These are phyloP conservation scores for Plasmodium vinckei DNA, from an alignment of 169 alveolate genomes.

Conservation along the genomic window DNA sequence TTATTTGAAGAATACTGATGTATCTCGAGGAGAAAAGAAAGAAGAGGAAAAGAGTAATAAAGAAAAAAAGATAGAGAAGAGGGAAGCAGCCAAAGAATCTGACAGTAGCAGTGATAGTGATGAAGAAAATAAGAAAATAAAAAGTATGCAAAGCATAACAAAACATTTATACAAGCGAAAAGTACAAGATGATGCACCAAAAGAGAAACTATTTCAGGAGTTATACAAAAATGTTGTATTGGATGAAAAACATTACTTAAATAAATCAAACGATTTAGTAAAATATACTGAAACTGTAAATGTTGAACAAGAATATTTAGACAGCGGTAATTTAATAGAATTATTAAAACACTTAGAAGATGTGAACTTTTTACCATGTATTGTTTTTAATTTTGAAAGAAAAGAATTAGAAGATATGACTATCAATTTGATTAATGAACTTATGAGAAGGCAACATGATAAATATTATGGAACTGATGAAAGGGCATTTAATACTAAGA, in stretches of 20 bases:
- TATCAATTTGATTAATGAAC: conserved; percentile 79
- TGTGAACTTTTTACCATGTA: conserved; percentile 89
- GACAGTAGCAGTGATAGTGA: neutral
- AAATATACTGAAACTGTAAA: conserved; percentile 76
- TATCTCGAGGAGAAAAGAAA: conserved; percentile 9
- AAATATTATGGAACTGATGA: conserved; percentile 91
- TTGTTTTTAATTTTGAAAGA: conserved; percentile 90
- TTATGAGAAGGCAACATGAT: conserved; percentile 87
- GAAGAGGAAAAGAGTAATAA: neutral
- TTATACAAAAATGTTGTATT: conserved; percentile 49
- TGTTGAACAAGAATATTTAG: conserved; percentile 78
- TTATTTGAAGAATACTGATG: conserved; percentile 59
- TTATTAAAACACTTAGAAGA: conserved; percentile 86
- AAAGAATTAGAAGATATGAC: conserved; percentile 87
- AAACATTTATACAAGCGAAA: conserved; percentile 36
- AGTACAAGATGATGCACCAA: conserved; percentile 15
- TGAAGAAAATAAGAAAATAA: neutral
- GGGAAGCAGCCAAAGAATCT: too few relatives aligned
- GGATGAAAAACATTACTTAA: conserved; percentile 33
- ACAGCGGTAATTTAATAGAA: conserved; percentile 80
- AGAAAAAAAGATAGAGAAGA: neutral
- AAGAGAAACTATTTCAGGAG: conserved; percentile 47
- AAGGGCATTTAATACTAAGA: conserved; percentile 84
- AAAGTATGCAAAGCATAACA: neutral
- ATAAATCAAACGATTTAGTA: conserved; percentile 58